Evolutionary conservation across 129 eudicot species (phyloP), one percentile per base, ranked within the genome.

Genomic region (Escallonia rubra): DNA sequence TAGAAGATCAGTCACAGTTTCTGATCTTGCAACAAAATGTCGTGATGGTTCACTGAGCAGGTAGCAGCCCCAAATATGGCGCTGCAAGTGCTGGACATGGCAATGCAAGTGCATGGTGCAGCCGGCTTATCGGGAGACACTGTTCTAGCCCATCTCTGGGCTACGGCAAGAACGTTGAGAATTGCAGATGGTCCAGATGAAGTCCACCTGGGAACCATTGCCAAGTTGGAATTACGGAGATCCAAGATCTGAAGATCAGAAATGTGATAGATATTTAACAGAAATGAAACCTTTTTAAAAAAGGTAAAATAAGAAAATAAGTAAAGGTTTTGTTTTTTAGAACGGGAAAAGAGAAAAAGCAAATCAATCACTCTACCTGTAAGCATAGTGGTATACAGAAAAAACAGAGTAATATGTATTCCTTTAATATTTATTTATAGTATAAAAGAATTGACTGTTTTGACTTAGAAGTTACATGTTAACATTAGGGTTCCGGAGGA

Each of bases 101-200:
- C 97, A 16, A 94, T 94, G 79, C 99, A 89, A 89, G 99, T 94
- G 64, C 99, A 94, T 49, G 99, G 99, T 10, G 99, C 79, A 7
- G 96, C 96, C 8, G 99, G 99, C 40, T 38, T 94, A 49, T 94
- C 99, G 0, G 91, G 93, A 2, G 97, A 94, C 79, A 89, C 99
- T 13, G 97, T 87, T 70, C 72, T 94, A 43, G 49, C 93, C 11
- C 97, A 82, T 73, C 96, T 94, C 12, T 94, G 86, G 81, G 97
- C 99, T 43, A 73, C 90, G 3, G 76, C 97, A 10, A 82, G 99
- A 71, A 94, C 99, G 11, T 78, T 94, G 13, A 85, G 99, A 65
- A 87, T 94, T 41, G 99, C 99, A 10, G 99, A 94, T 83, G 99
- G 99, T 8, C 99, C 99, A 0, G 97, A 94, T 67, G 99, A 94